Evolutionary conservation across 768 basidiomycete genomes (phyloP), one percentile per base, ranked within the genome.

Genomic region (Infundibulicybe gibba): DNA sequence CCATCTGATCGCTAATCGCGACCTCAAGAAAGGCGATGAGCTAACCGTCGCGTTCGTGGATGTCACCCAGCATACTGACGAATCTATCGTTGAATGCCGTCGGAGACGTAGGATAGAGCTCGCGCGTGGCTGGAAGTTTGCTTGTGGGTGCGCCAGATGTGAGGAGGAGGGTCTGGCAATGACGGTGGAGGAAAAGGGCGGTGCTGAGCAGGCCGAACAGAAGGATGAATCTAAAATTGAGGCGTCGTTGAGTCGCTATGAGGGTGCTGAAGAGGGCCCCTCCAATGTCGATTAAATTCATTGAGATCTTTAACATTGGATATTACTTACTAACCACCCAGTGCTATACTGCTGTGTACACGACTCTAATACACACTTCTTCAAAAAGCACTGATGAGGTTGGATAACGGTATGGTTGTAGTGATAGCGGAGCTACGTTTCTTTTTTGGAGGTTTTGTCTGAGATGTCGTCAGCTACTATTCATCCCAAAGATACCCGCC

Each of bases 91-190:
- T 2, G 81, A 84, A 21, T 79, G 81, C 43, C 73, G 86, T 46
- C 71, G 80, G 47, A 74, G 85, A 38, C 71, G 90, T 52, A 76
- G 90, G 30, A 71, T 74, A 54, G 87, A 90, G 68, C 75, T 93
- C 32, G 87, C 79, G 17, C 75, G 85, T 37, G 90, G 90, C 31
- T 93, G 90, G 90, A 72, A 76, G 48, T 90, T 92, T 60, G 80
- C 86, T 10, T 93, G 90, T 58, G 63, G 68, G 42, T 93, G 90
- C 60, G 63, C 71, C 45, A 76, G 80, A 38, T 92, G 90, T 59
- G 58, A 63, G 32, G 69, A 66, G 45, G 90, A 92, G 61, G 74
- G 61, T 5, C 60, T 67, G 43, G 59, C 62, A 32, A 58, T 70
- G 57, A 59, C 60, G 10, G 55, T 53, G 2, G 63, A 65, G 37